Evolutionary conservation across 1,284 basidiomycete species (phyloP).

Genomic region (Sutorius eximius): DNA sequence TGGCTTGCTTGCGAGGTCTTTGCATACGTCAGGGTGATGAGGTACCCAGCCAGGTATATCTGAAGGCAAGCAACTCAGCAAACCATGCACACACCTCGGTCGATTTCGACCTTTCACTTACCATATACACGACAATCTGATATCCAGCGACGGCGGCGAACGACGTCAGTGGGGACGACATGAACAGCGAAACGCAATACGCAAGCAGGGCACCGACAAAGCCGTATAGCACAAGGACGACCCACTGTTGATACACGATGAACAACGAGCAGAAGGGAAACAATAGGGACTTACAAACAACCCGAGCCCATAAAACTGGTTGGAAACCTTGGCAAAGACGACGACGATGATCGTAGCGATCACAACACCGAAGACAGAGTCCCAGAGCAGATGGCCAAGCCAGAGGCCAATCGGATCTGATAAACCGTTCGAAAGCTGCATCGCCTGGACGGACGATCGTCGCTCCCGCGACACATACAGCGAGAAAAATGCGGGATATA

Average conservation of each 20-base stretch:
- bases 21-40: constrained; percentile 71
- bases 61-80: constrained; percentile 26
- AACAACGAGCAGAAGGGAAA: background rate
- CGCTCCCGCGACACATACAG: constrained; percentile 73
- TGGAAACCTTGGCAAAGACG: constrained; percentile 55
- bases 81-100: too few species aligned
- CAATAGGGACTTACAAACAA: constrained; percentile 52
- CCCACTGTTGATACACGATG: constrained; percentile 48
- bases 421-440: constrained; percentile 78
- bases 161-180: constrained; percentile 68
- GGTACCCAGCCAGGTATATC: constrained; percentile 65
- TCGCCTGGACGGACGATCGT: constrained; percentile 69
- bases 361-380: constrained; percentile 59
- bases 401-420: constrained; percentile 71
- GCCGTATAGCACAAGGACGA: constrained; percentile 71
- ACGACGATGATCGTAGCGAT: constrained; percentile 62
- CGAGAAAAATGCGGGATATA: constrained; percentile 79
- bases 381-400: constrained; percentile 79
- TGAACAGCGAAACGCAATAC: constrained; percentile 63
- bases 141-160: constrained; percentile 76
- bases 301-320: constrained; percentile 72
- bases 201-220: constrained; percentile 67
- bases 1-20: constrained; percentile 53
- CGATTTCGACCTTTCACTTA: constrained; percentile 35
- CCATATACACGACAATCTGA: constrained; percentile 71